These are phyloP conservation scores for Neocallimastix lanati DNA, from an alignment of 192 early-diverging fungal genomes.

Conservation along the genomic window DNA sequence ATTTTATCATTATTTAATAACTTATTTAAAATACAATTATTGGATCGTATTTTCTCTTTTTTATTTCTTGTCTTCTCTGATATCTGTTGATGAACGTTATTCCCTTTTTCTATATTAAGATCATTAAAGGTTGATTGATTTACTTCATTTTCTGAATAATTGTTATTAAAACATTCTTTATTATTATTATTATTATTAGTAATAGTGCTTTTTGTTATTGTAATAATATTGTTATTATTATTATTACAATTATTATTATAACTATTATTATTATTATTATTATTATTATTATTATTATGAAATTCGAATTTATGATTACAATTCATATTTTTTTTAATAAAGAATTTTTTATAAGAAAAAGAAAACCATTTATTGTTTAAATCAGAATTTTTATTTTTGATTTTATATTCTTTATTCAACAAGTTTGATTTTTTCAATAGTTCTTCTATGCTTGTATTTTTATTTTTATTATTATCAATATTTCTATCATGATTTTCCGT, in stretches of 20 bases:
- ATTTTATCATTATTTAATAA: neutral
- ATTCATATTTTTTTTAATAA: neutral
- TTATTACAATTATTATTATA: neutral
- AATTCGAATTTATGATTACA: neutral
- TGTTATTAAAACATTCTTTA: too few relatives aligned
- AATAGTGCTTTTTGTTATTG: too few relatives aligned
- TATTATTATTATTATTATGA: neutral
- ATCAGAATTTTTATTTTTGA: neutral
- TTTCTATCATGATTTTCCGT: neutral
- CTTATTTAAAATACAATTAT: neutral
- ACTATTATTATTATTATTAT: neutral
- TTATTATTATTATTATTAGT: too few relatives aligned
- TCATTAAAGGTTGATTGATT: too few relatives aligned
- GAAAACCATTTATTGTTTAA: neutral
- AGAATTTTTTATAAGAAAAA: neutral
- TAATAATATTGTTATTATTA: neutral
- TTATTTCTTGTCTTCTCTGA: neutral
- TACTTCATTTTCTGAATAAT: too few relatives aligned
- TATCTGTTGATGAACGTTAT: neutral
- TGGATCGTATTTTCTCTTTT: neutral
- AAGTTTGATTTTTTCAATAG: neutral
- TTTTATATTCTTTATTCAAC: neutral
- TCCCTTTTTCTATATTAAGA: too few relatives aligned
- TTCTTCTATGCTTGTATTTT: neutral
- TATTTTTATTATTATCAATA: neutral